Conservation (phyloP, 305 asterid genomes). For the Ilex paraguariensis region DNA sequence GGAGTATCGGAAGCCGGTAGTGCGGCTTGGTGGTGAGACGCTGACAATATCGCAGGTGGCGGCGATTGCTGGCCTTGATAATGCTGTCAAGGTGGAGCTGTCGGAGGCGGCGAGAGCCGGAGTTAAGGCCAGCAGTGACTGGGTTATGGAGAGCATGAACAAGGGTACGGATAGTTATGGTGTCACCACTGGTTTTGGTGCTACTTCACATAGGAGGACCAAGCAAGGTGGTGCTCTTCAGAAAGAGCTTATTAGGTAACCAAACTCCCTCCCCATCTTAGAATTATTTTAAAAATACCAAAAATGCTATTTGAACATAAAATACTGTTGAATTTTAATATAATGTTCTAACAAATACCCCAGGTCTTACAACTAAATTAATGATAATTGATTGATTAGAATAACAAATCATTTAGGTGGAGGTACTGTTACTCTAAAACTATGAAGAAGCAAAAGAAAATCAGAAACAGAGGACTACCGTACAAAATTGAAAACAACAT, state of each 20-base stretch:
- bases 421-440: too few relatives aligned
- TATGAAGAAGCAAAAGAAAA: too few relatives aligned
- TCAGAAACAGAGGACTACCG: too few relatives aligned
- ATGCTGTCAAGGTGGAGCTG: background rate
- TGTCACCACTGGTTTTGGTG: background rate
- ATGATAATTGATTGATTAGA: too few relatives aligned
- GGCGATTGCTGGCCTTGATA: background rate
- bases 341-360: too few relatives aligned
- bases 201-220: conserved; percentile 1
- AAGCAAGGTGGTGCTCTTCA: background rate
- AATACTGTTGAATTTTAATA: too few relatives aligned
- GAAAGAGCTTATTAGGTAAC: background rate
- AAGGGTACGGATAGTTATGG: background rate
- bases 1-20: background rate
- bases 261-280: too few relatives aligned
- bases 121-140: background rate
- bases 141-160: background rate
- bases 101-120: background rate
- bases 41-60: background rate
- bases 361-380: too few relatives aligned
- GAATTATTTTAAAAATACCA: too few relatives aligned
- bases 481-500: too few relatives aligned
- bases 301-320: too few relatives aligned
- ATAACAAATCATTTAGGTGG: too few relatives aligned
- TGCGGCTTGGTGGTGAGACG: background rate